phyloP scores from a whole-genome alignment of 139 green algal species.

The Coelastrella sp. region DNA sequence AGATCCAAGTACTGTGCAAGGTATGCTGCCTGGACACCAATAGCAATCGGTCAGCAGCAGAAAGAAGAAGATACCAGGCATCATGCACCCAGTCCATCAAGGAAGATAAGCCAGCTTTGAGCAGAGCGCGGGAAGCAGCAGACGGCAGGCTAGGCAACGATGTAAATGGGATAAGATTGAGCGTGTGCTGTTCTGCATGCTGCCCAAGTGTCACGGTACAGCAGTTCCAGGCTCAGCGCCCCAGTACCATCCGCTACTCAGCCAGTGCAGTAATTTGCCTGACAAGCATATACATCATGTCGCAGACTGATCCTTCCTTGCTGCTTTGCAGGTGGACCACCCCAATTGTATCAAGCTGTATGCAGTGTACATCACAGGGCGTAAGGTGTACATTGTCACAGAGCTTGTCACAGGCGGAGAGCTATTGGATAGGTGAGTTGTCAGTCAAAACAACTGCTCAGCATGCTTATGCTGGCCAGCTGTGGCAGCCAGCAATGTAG shows the following conservation, averaged over 20 bases:
- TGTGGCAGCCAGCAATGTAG: background rate
- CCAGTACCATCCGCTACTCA: background rate
- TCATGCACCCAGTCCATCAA: background rate
- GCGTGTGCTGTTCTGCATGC: no score
- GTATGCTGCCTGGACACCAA: conserved; percentile 38
- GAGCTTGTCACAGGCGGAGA: conserved; percentile 85
- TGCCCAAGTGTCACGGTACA: background rate
- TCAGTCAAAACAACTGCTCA: background rate
- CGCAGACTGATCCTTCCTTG: background rate
- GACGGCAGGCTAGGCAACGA: background rate
- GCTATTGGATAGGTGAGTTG: conserved; percentile 78
- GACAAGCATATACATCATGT: background rate
- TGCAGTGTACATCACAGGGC: conserved; percentile 79
- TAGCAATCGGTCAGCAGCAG: background rate
- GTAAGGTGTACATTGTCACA: conserved; percentile 86
- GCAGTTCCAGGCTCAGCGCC: background rate
- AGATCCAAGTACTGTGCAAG: conserved; percentile 81
- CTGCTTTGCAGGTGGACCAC: conserved; percentile 70
- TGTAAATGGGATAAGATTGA: no score
- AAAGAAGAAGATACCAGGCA: background rate
- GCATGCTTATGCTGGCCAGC: background rate
- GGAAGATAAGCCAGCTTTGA: background rate
- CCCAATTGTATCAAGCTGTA: conserved; percentile 83
- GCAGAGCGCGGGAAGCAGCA: background rate
- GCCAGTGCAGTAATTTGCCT: background rate